Evolutionary conservation across 2,329 filamentous ascomycete genomes (phyloP), one percentile per base, ranked within the genome.

Genomic region (Juglanconis oblonga): DNA sequence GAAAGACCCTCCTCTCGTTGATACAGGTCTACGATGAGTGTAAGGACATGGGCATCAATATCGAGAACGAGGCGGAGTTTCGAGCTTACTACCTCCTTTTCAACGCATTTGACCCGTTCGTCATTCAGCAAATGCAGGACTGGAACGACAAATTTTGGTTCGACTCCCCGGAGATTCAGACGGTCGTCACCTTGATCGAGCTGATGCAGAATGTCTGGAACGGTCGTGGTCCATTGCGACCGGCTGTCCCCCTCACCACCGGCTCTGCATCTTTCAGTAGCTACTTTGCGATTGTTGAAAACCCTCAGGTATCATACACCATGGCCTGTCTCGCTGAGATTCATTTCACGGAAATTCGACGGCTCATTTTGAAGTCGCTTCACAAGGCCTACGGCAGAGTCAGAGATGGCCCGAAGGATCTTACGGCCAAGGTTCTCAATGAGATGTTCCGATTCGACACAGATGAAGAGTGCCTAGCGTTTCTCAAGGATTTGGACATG

Each of bases 311-410:
- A 2, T 88, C 87, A 0, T 89, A 89, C 67, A 87, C 85, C 1
- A 87, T 89, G 84, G 87, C 86, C 13, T 89, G 87, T 65, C 82
- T 89, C 62, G 86, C 86, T 6, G 86, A 89, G 67, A 83, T 86
- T n/a, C 85, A 87, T 67, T 88, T 89, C 60, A 82, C 83, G 45
- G 77, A 79, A 40, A 74, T 88, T 36, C 84, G 87, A 45, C 83
- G 84, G 57, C 78, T 80, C 11, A 81, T 87, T 14, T 69, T 89
- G 17, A 79, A 79, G 57, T 80, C 81, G 14, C 73, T 88, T 29
- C 79, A 82, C 54, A 78, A 75, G 57, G 78, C 82, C 1, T 84
- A 87, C 63, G 77, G 81, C 1, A 79, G 85, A 59, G 82, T 82
- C 31, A 79, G 83, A 61, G 81, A 82, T 55, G 77, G 80, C 5